Percentiles rank a stretch among this genome's conserved stretches.
Conservation (phyloP, 768 basidiomycete species). For the Floccularia luteovirens region DNA sequence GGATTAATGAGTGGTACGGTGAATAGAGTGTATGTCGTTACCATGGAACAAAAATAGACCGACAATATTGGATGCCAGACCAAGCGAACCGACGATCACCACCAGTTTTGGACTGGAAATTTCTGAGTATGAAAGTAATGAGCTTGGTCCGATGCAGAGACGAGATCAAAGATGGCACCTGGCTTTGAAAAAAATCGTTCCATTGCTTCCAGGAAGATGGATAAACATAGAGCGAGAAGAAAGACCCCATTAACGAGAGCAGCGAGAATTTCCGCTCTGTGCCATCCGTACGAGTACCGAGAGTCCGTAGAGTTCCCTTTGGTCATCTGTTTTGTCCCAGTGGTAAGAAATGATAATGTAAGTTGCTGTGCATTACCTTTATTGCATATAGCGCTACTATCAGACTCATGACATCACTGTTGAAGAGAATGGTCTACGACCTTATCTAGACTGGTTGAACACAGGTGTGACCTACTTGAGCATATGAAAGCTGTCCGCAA, state of each 20-base stretch:
- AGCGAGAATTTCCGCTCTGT: conserved; percentile 92
- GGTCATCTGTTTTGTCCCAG: conserved; percentile 43
- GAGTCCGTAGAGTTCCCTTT: conserved; percentile 47
- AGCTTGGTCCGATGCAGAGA: conserved; percentile 1
- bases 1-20: conserved; percentile 2
- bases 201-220: conserved; percentile 88
- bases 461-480: conserved; percentile 81
- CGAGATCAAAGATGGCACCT: conserved; percentile 35
- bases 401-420: conserved; percentile 93
- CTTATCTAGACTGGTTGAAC: too few relatives aligned
- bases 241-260: conserved; percentile 97
- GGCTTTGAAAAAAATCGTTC: conserved; percentile 83
- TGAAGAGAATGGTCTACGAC: conserved; percentile 8
- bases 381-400: conserved; percentile 89
- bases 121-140: too few relatives aligned
- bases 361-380: conserved; percentile 17
- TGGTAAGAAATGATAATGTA: conserved; percentile 32
- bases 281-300: conserved; percentile 98
- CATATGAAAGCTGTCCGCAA: conserved; percentile 99
- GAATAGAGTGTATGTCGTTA: conserved; percentile 21
- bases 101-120: conserved; percentile 85
- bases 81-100: conserved; percentile 84
- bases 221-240: conserved; percentile 93
- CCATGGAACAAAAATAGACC: conserved; percentile 96
- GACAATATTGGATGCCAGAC: conserved; percentile 85